Base-by-base conservation (phyloP, 2,329 filamentous ascomycete species). In the Arachnopeziza araneosa region DNA sequence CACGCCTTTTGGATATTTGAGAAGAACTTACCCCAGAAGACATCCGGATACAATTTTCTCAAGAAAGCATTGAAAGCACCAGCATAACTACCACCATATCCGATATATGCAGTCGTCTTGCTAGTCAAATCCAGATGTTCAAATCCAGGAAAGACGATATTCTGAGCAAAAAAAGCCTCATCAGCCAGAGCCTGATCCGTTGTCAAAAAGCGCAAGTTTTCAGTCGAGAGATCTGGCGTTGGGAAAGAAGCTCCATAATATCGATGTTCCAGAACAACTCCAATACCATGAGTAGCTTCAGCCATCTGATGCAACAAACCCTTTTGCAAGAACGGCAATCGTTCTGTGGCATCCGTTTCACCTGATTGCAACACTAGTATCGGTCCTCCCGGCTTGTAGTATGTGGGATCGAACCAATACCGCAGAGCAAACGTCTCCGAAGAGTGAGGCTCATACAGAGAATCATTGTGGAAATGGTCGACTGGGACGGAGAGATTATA, bases 111-210 rank as follows among this genome's bases (percentile, higher is more conserved):
- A 0, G 84, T 85, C 2, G 77, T 79, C 0, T 82, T 76, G 0
- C 89, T 83, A 0, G 83, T 90, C 48, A 95, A 75, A 64, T 91
- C 81, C 24, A 81, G 69, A 63, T 89, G 74, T 69, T 90, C 86
- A 5, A 92, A 74, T 0, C 90, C 90, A 0, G 83, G 78, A 62
- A 93, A 92, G 55, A 84, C 77, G 50, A 92, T 80, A 65, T 95
- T 82, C 62, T 83, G 75, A 0, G 90, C 89, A 74, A 96, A 96
- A 74, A 90, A 96, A 1, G 85, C 89, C 51, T 87, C 85, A 71
- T 96, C 91, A 8, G 90, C 91, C 49, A 96, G 72, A 0, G 91
- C 86, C 72, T 96, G 91, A 67, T 93, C 89, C 0, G 91, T 95
- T 0, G 89, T 88, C 69, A 96, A 77, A 77, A 95, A 96, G 2